phyloP scores from a whole-genome alignment of 1,284 basidiomycete genomes.

The Leccinum subrobustum region DNA sequence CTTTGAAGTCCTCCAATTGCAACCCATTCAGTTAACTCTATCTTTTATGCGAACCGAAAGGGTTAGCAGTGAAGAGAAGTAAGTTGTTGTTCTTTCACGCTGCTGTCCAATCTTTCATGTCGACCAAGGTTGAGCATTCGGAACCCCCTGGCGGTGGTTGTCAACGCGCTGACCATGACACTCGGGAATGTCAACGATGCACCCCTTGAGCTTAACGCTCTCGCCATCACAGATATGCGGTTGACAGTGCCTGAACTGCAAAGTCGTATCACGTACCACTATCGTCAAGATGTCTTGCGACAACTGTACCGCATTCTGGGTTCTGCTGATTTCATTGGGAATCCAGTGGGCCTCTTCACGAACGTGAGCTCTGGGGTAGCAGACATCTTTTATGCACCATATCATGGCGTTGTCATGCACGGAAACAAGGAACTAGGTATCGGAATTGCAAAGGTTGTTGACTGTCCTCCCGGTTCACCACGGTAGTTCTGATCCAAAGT shows the following conservation, averaged over 20 bases:
- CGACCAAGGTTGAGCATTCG: conserved; percentile 68
- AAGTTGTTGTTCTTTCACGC: conserved; percentile 30
- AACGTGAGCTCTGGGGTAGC: conserved; percentile 99
- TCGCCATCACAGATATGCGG: conserved; percentile 94
- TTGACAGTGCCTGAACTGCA: conserved; percentile 84
- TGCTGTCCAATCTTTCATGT: conserved; percentile 7
- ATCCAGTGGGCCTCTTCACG: conserved; percentile 95
- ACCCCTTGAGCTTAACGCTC: conserved; percentile 92
- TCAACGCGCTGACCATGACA: conserved; percentile 97
- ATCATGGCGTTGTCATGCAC: conserved; percentile 96
- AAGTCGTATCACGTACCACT: conserved; percentile 88
- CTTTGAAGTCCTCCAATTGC: conserved; percentile 96
- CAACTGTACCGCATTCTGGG: conserved; percentile 97
- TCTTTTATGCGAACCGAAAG: conserved; percentile 98
- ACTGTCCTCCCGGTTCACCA: conserved; percentile 1
- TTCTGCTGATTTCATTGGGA: conserved; percentile 92
- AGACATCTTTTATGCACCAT: conserved; percentile 99
- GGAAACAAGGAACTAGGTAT: conserved; percentile 95
- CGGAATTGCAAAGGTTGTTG: conserved; percentile 87
- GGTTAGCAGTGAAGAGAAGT: conserved; percentile 93
- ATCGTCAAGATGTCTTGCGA: conserved; percentile 90
- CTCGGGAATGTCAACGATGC: conserved; percentile 98
- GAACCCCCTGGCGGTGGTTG: conserved; percentile 91
- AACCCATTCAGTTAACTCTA: conserved; percentile 84
- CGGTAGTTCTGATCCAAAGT: conserved; percentile 11